A percentile compares a stretch with the other conserved stretches of the same genome.
Conservation (phyloP, 2,329 filamentous ascomycete species). For the Clarireedia hainanense region DNA sequence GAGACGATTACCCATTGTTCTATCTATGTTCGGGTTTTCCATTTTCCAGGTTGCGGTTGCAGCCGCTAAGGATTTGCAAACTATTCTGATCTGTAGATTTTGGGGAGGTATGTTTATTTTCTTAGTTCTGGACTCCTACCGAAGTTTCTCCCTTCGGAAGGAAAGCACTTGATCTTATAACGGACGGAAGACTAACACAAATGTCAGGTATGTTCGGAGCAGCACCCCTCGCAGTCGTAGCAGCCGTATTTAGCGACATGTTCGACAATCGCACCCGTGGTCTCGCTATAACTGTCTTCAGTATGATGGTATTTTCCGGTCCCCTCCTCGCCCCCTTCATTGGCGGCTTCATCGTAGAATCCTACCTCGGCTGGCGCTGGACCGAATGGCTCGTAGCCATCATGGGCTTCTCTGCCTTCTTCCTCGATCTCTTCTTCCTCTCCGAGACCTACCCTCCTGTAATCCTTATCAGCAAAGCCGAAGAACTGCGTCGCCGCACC, state of each 20-base stretch:
- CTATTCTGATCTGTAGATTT: conserved; percentile 64
- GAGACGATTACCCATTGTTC: conserved; percentile 51
- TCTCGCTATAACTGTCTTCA: conserved; percentile 48
- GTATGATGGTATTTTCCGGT: conserved; percentile 57
- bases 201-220: conserved; percentile 52
- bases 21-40: conserved; percentile 62
- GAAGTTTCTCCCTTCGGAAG: too few species aligned
- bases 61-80: conserved; percentile 59
- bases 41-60: conserved; percentile 59
- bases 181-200: too few species aligned
- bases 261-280: conserved; percentile 57
- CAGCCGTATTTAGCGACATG: conserved; percentile 66
- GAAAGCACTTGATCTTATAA: too few species aligned
- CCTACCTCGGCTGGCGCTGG: conserved; percentile 64
- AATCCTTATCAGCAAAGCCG: conserved; percentile 53
- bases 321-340: conserved; percentile 61
- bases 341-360: conserved; percentile 57
- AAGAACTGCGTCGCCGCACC: conserved; percentile 53
- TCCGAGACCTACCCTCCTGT: conserved; percentile 64
- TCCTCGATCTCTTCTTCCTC: conserved; percentile 53
- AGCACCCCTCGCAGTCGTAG: conserved; percentile 60
- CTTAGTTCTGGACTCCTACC: background rate
- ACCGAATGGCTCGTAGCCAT: conserved; percentile 57
- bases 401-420: conserved; percentile 54
- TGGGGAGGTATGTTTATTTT: conserved; percentile 51